Percentiles rank a stretch among this genome's conserved stretches.
These are phyloP conservation scores for Ceratopteris richardii DNA, from an alignment of 75 land plant genomes.

Conservation along the genomic window DNA sequence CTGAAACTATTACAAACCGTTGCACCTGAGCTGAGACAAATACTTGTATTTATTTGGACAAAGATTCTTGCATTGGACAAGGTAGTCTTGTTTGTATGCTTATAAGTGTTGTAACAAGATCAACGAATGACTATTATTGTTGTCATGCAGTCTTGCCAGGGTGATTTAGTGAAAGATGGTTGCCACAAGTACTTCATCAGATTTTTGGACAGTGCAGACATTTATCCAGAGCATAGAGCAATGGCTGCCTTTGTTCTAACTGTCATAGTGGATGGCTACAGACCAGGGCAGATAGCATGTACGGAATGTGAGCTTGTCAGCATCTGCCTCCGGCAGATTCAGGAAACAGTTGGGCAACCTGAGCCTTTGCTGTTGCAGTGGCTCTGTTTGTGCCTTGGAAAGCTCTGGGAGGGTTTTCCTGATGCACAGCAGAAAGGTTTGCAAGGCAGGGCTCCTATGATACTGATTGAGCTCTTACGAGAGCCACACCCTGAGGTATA, in stretches of 20 bases:
- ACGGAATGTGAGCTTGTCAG: constrained; percentile 52
- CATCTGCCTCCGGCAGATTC: constrained; percentile 71
- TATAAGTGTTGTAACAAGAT: background rate
- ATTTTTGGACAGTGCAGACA: constrained; percentile 66
- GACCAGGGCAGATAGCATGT: constrained; percentile 83
- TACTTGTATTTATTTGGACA: constrained; percentile 97
- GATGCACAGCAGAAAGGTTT: constrained; percentile 60
- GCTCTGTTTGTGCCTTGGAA: constrained; percentile 92
- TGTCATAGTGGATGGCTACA: constrained; percentile 93
- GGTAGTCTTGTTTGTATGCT: too few relatives aligned
- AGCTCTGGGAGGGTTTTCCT: constrained; percentile 88
- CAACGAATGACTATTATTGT: background rate
- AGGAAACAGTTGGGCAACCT: constrained; percentile 42
- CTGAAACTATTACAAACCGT: constrained; percentile 89
- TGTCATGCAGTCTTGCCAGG: constrained; percentile 80
- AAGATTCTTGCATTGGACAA: constrained; percentile 95
- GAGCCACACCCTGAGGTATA: constrained; percentile 98
- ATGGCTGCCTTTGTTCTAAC: constrained; percentile 98
- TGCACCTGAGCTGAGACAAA: constrained; percentile 75
- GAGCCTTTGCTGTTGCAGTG: constrained; percentile 93
- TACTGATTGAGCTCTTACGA: constrained; percentile 41
- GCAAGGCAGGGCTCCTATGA: constrained; percentile 55
- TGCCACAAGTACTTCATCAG: constrained; percentile 87
- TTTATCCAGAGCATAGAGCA: constrained; percentile 78
- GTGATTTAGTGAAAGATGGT: constrained; percentile 91